Percentiles rank a stretch among this genome's conserved stretches.
Conservation (phyloP, 768 basidiomycete genomes). For the Leccinellum albellum region DNA sequence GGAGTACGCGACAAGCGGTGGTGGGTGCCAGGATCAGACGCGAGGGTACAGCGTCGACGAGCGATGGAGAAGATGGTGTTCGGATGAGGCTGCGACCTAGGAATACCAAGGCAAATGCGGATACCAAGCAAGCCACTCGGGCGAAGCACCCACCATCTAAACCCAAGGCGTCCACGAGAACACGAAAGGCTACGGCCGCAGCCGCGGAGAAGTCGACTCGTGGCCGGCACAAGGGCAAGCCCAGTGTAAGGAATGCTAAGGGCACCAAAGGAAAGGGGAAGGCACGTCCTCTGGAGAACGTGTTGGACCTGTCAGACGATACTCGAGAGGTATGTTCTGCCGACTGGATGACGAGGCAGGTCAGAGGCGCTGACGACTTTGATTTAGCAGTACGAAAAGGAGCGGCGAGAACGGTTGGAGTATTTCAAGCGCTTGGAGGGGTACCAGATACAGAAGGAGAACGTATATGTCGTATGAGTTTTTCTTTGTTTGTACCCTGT, state of each 20-base stretch:
- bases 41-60: slow-evolving; percentile 3
- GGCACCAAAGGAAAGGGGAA: slow-evolving; percentile 28
- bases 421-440: slow-evolving; percentile 52
- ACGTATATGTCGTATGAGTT: slow-evolving; percentile 53
- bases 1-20: slow-evolving; percentile 26
- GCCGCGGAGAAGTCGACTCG: slow-evolving; percentile 10
- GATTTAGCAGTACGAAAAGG: slow-evolving; percentile 38
- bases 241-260: slow-evolving; percentile 16
- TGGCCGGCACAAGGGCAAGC: slow-evolving; percentile 20
- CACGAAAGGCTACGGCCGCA: slow-evolving; percentile 1
- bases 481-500: background rate
- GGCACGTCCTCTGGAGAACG: slow-evolving; percentile 17
- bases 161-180: slow-evolving; percentile 8
- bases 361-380: background rate
- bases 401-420: slow-evolving; percentile 48
- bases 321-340: slow-evolving; percentile 26
- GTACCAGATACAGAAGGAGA: slow-evolving; percentile 54
- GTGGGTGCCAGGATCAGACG: slow-evolving; percentile 13
- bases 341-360: background rate
- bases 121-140: background rate
- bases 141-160: slow-evolving; percentile 14
- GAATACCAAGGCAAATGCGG: slow-evolving; percentile 5
- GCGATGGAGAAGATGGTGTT: slow-evolving; percentile 5
- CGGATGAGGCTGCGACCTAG: slow-evolving; percentile 21
- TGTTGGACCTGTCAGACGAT: slow-evolving; percentile 30